A percentile compares a stretch with the other conserved stretches of the same genome.
These are phyloP conservation scores for Kluyveromyces sp. DNA, from an alignment of 1,139 yeast genomes.

Conservation along the genomic window DNA sequence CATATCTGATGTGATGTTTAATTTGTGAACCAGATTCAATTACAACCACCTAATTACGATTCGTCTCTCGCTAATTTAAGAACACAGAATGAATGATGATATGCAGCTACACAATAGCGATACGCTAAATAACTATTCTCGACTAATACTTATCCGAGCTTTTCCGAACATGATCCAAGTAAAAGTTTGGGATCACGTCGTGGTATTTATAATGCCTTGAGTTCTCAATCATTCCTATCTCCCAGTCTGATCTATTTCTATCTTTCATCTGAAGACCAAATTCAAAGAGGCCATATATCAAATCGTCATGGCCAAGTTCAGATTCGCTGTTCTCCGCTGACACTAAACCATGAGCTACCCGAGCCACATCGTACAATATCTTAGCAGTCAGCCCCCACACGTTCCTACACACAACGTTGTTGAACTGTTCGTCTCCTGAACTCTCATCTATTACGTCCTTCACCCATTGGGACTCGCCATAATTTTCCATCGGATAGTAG, in stretches of 20 bases:
- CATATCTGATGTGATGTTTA: too few species aligned
- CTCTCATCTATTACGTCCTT: conserved; percentile 51
- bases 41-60: not conserved
- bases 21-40: not conserved
- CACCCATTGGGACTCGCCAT: conserved; percentile 58
- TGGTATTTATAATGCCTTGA: conserved; percentile 40
- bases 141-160: conserved; percentile 1
- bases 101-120: not conserved
- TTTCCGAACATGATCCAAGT: conserved; percentile 8
- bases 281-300: conserved; percentile 49
- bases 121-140: not conserved
- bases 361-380: conserved; percentile 70
- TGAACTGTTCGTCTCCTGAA: conserved; percentile 45
- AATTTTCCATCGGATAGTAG: conserved; percentile 50
- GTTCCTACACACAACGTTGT: conserved; percentile 42
- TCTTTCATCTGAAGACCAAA: conserved; percentile 43
- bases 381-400: conserved; percentile 94
- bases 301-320: conserved; percentile 56
- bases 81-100: not conserved
- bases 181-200: conserved; percentile 37
- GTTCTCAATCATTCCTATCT: conserved; percentile 36
- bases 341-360: conserved; percentile 40
- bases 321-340: conserved; percentile 9
- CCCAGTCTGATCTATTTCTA: conserved; percentile 37
- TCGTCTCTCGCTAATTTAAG: too few species aligned